phyloP scores from a whole-genome alignment of 768 basidiomycete genomes.

The Suillus subaureus region DNA sequence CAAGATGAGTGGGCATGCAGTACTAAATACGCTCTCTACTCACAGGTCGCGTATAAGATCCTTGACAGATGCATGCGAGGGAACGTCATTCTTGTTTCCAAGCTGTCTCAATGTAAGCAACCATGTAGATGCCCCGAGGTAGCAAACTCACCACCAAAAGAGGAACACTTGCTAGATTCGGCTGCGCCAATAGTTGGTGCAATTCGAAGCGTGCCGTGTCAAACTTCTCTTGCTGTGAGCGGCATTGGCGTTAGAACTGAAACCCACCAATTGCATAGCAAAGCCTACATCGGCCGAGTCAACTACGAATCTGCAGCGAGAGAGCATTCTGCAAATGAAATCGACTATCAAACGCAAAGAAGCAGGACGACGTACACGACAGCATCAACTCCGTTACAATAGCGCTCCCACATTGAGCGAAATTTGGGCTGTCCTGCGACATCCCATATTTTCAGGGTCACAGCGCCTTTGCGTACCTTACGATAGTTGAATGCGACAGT shows the following conservation, averaged over 20 bases:
- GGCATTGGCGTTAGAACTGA: constrained; percentile 8
- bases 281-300: constrained; percentile 82
- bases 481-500: constrained; percentile 93
- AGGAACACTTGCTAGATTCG: constrained; percentile 70
- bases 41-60: constrained; percentile 82
- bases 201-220: constrained; percentile 83
- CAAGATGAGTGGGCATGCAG: constrained; percentile 1
- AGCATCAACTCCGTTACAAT: constrained; percentile 91
- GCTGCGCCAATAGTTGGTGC: constrained; percentile 73
- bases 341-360: not conserved
- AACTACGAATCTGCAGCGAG: constrained; percentile 77
- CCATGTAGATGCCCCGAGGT: not conserved
- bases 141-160: constrained; percentile 70
- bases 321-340: not conserved
- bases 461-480: constrained; percentile 86
- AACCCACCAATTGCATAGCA: not conserved
- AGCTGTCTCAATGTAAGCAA: constrained; percentile 45
- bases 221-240: constrained; percentile 70
- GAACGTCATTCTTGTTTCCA: constrained; percentile 92
- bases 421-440: constrained; percentile 95
- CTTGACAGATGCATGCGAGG: constrained; percentile 75
- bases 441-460: constrained; percentile 94
- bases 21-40: constrained; percentile 25
- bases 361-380: constrained; percentile 65
- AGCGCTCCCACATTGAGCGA: constrained; percentile 94